Evolutionary conservation across 2,329 filamentous ascomycete genomes (phyloP), one percentile per base, ranked within the genome.

Genomic region (Sporothrix inflata): DNA sequence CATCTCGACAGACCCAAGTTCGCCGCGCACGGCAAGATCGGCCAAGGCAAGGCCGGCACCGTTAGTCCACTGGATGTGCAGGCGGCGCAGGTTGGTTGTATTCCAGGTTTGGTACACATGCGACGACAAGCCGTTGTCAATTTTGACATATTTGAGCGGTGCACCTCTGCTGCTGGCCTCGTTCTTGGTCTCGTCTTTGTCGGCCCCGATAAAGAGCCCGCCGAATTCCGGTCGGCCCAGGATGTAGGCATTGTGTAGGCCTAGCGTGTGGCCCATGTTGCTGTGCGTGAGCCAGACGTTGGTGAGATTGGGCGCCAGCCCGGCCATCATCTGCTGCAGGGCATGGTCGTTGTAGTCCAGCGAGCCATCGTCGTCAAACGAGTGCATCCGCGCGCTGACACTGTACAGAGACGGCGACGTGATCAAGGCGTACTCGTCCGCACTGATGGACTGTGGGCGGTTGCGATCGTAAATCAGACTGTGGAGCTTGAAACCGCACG

Each of bases 231-330:
- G 53, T 14, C 27, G 53, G 4, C 53, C 53, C 27, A 34, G 8
- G 6, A 5, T 3, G 27, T 60, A 19, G 1, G 53, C 53, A 3
- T 16, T 6, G 27, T 60, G 16, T 14, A 27, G 1, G 6, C 14
- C 53, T 0, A 14, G 24, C n/a, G 53, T 38, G 11, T 34, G 24
- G 5, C 12, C 53, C 27, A 27, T n/a, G 3, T 8, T 19, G 14
- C 27, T 14, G 7, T 19, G 27, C 1, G 6, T 0, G 51, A 63
- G 57, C 38, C 34, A 63, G n/a, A 63, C 57, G 21, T 42, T 63
- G 57, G 57, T 40, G 9, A 63, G n/a, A 38, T 63, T 63, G 4
- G 57, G 57, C 57, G 57, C 57, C n/a, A 42, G 19, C 8, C 57
- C 57, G 6, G n/a, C n/a, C 38, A 42, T 63, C 57, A 42, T 63